Evolutionary conservation across 305 asterid species (phyloP).

Genomic region (Andrographis paniculata): DNA sequence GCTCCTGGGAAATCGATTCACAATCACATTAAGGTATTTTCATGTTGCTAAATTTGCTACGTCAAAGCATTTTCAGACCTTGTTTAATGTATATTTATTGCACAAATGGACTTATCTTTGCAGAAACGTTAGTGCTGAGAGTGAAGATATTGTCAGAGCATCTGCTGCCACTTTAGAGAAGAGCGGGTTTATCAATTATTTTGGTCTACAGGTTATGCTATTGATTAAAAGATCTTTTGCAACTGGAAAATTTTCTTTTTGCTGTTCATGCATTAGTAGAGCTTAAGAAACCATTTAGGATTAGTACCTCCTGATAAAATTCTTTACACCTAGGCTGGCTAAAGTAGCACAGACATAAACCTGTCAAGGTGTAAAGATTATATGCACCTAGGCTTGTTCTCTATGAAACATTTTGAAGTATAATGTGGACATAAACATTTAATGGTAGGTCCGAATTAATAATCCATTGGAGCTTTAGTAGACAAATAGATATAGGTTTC

Average conservation of each 20-base stretch:
- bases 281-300: neutral
- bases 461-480: too few relatives aligned
- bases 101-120: conserved; percentile 18
- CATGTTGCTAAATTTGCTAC: conserved; percentile 8
- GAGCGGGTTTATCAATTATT: conserved; percentile 86
- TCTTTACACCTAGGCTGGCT: conserved; percentile 9
- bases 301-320: conserved; percentile 1
- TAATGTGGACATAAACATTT: too few relatives aligned
- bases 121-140: conserved; percentile 76
- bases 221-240: conserved; percentile 11
- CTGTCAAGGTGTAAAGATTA: too few relatives aligned
- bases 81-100: conserved; percentile 15
- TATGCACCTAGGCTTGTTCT: too few relatives aligned
- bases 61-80: conserved; percentile 9
- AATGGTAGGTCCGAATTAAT: too few relatives aligned
- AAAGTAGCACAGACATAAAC: too few relatives aligned
- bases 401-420: too few relatives aligned
- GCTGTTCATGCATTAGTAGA: neutral
- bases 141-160: conserved; percentile 60
- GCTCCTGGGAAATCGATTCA: conserved; percentile 88
- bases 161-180: conserved; percentile 66
- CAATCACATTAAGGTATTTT: conserved; percentile 69
- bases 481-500: too few relatives aligned
- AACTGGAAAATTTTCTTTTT: neutral
- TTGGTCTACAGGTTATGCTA: conserved; percentile 75